These are phyloP conservation scores for Naganishia sp. DNA, from an alignment of 1,284 basidiomycete species.

Conservation along the genomic window DNA sequence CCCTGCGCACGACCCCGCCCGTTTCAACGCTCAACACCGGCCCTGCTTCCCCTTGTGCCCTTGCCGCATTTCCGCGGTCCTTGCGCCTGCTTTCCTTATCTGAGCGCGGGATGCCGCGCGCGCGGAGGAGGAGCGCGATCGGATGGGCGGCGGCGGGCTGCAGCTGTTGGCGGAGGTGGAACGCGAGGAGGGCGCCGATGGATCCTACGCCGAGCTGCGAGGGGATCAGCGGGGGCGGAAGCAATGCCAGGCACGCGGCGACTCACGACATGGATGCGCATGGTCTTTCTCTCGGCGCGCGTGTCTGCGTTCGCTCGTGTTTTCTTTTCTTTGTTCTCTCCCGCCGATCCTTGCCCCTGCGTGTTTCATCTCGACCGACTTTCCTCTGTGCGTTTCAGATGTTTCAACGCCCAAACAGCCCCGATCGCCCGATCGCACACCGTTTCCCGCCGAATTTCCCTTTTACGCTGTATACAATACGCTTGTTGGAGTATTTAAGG, in stretches of 20 bases:
- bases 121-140: slow-evolving; percentile 7
- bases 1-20: background rate
- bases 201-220: slow-evolving; percentile 67
- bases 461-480: too few relatives aligned
- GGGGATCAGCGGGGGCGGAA: background rate
- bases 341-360: too few relatives aligned
- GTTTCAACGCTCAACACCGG: slow-evolving; percentile 15
- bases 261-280: slow-evolving; percentile 51
- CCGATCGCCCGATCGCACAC: too few relatives aligned
- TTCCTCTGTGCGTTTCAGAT: too few relatives aligned
- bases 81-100: background rate
- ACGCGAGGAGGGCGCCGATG: slow-evolving; percentile 76
- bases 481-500: too few relatives aligned
- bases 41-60: background rate
- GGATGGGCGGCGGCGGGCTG: background rate
- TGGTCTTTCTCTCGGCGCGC: slow-evolving; percentile 21
- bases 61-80: background rate
- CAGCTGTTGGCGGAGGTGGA: slow-evolving; percentile 64
- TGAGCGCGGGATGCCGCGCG: background rate
- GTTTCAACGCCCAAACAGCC: too few relatives aligned
- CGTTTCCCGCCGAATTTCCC: too few relatives aligned
- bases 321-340: background rate
- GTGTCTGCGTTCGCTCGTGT: background rate
- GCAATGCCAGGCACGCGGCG: background rate
- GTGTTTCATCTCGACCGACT: too few relatives aligned